Percentiles rank a stretch among this genome's conserved stretches.
Evolutionary conservation across 2,329 filamentous ascomycete species (phyloP).

Genomic region (Microcyclospora tardicrescens): DNA sequence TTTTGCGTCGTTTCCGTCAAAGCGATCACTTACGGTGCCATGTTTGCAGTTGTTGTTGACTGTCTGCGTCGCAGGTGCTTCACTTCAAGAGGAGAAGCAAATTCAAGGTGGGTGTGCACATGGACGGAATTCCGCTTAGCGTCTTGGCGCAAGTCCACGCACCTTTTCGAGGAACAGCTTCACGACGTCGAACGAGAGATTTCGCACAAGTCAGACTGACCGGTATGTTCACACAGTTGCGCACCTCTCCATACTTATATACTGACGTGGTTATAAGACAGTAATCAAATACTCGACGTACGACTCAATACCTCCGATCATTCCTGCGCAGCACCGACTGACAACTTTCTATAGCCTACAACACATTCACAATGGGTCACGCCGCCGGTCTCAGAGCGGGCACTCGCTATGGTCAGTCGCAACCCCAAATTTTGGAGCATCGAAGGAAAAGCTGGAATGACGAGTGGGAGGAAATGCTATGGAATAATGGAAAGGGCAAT

Average conservation of each 20-base stretch:
- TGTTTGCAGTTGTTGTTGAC: conserved; percentile 24
- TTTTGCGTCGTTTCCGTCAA: neutral
- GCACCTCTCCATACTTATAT: too few relatives aligned
- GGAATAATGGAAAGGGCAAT: conserved; percentile 1
- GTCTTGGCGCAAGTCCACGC: too few relatives aligned
- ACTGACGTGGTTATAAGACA: neutral
- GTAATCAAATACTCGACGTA: conserved; percentile 4
- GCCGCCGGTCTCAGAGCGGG: conserved; percentile 33
- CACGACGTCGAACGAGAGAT: too few relatives aligned
- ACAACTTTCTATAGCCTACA: conserved; percentile 13
- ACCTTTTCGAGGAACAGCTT: too few relatives aligned
- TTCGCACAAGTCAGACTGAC: too few relatives aligned
- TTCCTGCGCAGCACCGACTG: conserved; percentile 5
- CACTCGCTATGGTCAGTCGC: conserved; percentile 29
- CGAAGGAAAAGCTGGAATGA: neutral
- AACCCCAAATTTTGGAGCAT: conserved; percentile 3
- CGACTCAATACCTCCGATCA: conserved; percentile 1
- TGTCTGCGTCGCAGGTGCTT: conserved; percentile 6
- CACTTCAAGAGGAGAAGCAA: neutral
- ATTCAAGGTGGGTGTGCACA: too few relatives aligned
- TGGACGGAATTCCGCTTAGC: too few relatives aligned
- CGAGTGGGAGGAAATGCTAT: conserved; percentile 1
- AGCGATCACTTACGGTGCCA: conserved; percentile 25
- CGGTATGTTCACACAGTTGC: too few relatives aligned
- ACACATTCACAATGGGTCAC: conserved; percentile 40